Evolutionary conservation across 2,329 filamentous ascomycete genomes (phyloP).

Genomic region (Emericellopsis cladophorae): DNA sequence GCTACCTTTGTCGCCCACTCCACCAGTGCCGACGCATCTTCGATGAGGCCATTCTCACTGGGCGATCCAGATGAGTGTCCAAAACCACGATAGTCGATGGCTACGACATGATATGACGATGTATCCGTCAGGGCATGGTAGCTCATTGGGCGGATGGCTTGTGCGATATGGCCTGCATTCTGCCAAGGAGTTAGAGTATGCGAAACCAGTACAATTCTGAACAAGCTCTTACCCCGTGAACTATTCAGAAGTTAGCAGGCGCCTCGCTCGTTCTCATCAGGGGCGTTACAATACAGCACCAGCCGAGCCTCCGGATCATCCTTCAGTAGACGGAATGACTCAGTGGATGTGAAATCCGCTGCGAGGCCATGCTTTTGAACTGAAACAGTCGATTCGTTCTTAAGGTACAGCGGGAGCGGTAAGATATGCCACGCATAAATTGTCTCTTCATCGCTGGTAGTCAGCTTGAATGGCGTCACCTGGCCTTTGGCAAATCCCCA

Average conservation of each 20-base stretch:
- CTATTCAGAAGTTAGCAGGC: conserved; percentile 17
- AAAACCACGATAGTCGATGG: conserved; percentile 85
- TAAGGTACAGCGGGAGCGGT: conserved; percentile 62
- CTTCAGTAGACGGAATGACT: conserved; percentile 48
- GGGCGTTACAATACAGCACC: conserved; percentile 46
- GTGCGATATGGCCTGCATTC: conserved; percentile 80
- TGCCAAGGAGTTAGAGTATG: conserved; percentile 24
- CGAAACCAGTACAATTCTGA: not conserved
- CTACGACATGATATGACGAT: conserved; percentile 67
- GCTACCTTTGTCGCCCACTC: conserved; percentile 57
- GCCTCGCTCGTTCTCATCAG: too few species aligned
- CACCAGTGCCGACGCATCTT: conserved; percentile 61
- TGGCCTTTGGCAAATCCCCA: conserved; percentile 88
- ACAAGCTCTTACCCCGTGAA: conserved; percentile 41
- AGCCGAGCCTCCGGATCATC: conserved; percentile 51
- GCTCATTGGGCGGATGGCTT: conserved; percentile 61
- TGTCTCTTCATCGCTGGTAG: conserved; percentile 61
- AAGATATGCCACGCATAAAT: conserved; percentile 88
- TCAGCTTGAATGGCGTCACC: conserved; percentile 72
- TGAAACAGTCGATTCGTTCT: conserved; percentile 53
- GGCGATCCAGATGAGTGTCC: conserved; percentile 71
- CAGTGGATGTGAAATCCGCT: conserved; percentile 39
- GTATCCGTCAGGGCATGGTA: conserved; percentile 68
- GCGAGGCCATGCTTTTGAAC: conserved; percentile 35
- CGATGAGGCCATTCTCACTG: conserved; percentile 68